These are phyloP conservation scores for Neurospora pannonica DNA, from an alignment of 495 filamentous ascomycete genomes.

Conservation along the genomic window DNA sequence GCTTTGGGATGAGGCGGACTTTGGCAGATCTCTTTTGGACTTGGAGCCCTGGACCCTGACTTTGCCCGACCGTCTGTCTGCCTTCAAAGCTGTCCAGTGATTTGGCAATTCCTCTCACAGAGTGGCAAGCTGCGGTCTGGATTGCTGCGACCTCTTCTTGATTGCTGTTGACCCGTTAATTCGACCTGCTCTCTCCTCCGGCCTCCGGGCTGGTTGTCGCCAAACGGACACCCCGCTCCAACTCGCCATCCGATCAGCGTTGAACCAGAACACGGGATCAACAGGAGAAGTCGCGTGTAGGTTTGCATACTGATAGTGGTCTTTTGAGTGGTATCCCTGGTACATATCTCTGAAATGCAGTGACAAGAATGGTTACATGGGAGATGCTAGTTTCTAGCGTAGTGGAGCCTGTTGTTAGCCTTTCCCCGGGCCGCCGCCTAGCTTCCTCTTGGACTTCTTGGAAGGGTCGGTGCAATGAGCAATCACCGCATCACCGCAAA, in stretches of 20 bases:
- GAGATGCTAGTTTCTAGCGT: background rate
- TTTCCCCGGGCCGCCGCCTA: background rate
- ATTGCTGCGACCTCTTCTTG: background rate
- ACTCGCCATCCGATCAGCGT: background rate
- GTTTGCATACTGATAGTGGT: background rate
- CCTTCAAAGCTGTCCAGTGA: background rate
- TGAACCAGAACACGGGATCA: background rate
- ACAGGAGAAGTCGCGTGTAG: background rate
- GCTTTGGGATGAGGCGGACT: background rate
- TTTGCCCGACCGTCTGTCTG: background rate
- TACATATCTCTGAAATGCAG: background rate
- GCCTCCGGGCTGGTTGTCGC: background rate
- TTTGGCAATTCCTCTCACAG: background rate
- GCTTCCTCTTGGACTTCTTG: background rate
- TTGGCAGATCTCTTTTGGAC: background rate
- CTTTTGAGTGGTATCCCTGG: background rate
- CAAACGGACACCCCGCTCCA: background rate
- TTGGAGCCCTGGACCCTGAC: background rate
- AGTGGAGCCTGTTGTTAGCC: background rate
- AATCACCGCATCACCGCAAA: background rate
- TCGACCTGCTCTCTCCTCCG: background rate
- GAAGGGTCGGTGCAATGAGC: background rate
- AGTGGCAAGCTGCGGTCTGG: background rate
- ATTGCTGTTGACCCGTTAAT: background rate
- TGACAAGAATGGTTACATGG: background rate